Conservation (phyloP, 768 basidiomycete species). For the Collybia mongolica region DNA sequence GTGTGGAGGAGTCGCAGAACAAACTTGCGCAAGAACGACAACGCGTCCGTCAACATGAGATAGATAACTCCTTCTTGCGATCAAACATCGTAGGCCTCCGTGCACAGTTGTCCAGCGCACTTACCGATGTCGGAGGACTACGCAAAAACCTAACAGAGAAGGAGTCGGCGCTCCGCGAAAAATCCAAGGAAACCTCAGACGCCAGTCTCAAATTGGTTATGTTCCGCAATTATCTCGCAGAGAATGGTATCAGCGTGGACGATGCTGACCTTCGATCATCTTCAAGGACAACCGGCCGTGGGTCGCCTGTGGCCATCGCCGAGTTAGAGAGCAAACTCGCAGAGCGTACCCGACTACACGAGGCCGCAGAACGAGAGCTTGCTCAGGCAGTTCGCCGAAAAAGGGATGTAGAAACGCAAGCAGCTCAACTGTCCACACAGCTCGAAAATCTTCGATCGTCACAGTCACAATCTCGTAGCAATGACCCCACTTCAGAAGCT, state of each 20-base stretch:
- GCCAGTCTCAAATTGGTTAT: conserved; percentile 71
- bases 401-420: conserved; percentile 73
- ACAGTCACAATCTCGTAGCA: conserved; percentile 44
- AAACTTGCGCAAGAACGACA: conserved; percentile 69
- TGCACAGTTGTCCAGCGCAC: conserved; percentile 64
- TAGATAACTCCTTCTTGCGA: conserved; percentile 61
- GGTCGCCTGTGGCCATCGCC: conserved; percentile 45
- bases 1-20: conserved; percentile 65
- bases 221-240: conserved; percentile 83
- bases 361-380: conserved; percentile 76
- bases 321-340: conserved; percentile 80
- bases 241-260: conserved; percentile 80
- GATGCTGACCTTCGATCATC: conserved; percentile 62
- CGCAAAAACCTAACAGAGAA: conserved; percentile 68
- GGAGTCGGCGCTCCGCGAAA: conserved; percentile 65
- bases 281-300: conserved; percentile 34
- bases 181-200: conserved; percentile 64
- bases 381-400: conserved; percentile 62
- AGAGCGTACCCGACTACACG: conserved; percentile 69
- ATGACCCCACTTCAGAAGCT: conserved; percentile 27
- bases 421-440: conserved; percentile 60
- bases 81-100: conserved; percentile 77
- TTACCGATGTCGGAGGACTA: conserved; percentile 66
- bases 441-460: conserved; percentile 64
- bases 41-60: conserved; percentile 60